Percentiles rank a stretch among this genome's conserved stretches.
These are phyloP conservation scores for Microdochium nivale DNA, from an alignment of 2,329 filamentous ascomycete genomes.

Conservation along the genomic window DNA sequence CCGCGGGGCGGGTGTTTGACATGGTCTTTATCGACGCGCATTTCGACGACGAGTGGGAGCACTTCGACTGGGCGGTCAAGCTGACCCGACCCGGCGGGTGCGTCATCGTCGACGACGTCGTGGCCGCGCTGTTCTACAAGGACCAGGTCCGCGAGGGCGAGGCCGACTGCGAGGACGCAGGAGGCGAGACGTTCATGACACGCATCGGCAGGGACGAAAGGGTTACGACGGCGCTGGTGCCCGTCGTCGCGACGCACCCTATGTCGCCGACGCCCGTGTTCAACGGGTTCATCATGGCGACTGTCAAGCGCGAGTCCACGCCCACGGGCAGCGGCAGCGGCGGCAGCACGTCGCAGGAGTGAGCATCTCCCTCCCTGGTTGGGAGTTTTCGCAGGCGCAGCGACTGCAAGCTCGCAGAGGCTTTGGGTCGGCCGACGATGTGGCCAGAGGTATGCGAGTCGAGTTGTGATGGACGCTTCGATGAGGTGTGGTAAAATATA, in stretches of 20 bases:
- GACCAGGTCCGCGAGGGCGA: not conserved
- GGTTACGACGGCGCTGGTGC: not conserved
- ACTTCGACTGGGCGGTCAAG: conserved; percentile 34
- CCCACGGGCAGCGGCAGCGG: no score
- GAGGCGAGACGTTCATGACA: not conserved
- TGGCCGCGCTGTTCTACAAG: conserved; percentile 22
- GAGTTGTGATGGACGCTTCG: no score
- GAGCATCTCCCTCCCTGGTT: no score
- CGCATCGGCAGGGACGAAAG: not conserved
- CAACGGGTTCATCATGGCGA: not conserved
- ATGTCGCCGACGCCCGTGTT: not conserved
- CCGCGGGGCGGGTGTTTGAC: conserved; percentile 34
- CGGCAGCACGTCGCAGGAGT: no score
- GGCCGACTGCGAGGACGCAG: not conserved
- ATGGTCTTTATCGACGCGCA: conserved; percentile 46
- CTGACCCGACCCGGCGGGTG: conserved; percentile 28
- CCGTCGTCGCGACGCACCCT: not conserved
- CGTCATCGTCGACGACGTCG: conserved; percentile 43
- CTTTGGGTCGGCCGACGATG: no score
- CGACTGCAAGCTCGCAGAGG: no score
- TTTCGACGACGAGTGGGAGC: conserved; percentile 38
- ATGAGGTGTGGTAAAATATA: no score
- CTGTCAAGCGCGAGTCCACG: not conserved
- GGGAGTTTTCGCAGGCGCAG: no score
- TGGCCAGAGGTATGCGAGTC: no score